Evolutionary conservation across 805 yeast species (phyloP).

Genomic region (Ogataea nitratoaversa): DNA sequence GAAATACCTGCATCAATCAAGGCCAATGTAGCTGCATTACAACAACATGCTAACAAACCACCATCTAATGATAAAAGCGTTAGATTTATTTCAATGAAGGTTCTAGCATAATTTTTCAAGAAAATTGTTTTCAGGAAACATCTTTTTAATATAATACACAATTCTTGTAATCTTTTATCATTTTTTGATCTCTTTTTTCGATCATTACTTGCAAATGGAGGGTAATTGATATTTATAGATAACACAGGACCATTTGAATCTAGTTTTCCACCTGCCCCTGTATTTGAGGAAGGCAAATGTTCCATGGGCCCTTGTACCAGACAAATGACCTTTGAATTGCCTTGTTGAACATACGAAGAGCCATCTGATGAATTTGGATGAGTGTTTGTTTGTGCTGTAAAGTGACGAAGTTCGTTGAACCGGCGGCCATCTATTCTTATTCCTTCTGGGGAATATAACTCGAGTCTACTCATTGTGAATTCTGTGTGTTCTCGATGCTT

Average conservation of each 20-base stretch:
- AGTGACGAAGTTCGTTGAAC: slow-evolving; percentile 86
- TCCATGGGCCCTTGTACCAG: slow-evolving; percentile 89
- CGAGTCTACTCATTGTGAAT: slow-evolving; percentile 42
- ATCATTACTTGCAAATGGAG: slow-evolving; percentile 77
- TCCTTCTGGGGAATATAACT: slow-evolving; percentile 94
- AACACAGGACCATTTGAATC: slow-evolving; percentile 55
- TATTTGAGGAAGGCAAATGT: slow-evolving; percentile 40
- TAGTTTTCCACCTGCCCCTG: slow-evolving; percentile 49
- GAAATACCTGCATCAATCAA: slow-evolving; percentile 93
- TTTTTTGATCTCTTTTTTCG: slow-evolving; percentile 62
- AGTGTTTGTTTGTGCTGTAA: slow-evolving; percentile 78
- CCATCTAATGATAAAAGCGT: slow-evolving; percentile 90
- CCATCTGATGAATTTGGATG: slow-evolving; percentile 90
- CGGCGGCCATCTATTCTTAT: slow-evolving; percentile 90
- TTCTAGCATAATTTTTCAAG: slow-evolving; percentile 73
- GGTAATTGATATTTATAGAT: slow-evolving; percentile 61
- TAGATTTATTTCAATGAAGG: slow-evolving; percentile 68
- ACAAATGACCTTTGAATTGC: slow-evolving; percentile 84
- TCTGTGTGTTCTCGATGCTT: not conserved
- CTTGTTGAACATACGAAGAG: slow-evolving; percentile 87
- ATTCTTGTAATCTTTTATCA: slow-evolving; percentile 68
- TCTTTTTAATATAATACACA: slow-evolving; percentile 60
- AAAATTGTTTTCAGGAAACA: slow-evolving; percentile 74
- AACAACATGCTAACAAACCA: slow-evolving; percentile 71
- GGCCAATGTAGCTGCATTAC: slow-evolving; percentile 85